Evolutionary conservation across 2,329 filamentous ascomycete species (phyloP).

Genomic region (Alternaria infectoria): DNA sequence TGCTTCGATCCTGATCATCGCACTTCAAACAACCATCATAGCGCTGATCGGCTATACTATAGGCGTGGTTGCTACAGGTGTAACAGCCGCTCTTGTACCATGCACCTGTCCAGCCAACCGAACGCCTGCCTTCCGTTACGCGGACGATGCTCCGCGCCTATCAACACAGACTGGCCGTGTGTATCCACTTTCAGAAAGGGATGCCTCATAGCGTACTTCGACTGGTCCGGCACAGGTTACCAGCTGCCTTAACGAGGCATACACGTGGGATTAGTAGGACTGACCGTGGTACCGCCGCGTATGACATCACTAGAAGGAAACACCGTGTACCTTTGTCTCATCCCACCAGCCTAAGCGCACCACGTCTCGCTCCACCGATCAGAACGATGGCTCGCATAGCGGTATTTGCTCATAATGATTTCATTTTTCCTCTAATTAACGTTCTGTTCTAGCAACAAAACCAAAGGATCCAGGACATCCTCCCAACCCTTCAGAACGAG

Average conservation of each 20-base stretch:
- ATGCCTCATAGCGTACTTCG: background rate
- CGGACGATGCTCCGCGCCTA: background rate
- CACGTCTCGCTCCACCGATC: background rate
- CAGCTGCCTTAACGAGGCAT: slow-evolving; percentile 1
- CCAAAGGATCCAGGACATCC: slow-evolving; percentile 21
- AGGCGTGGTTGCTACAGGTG: background rate
- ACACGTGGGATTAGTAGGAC: slow-evolving; percentile 5
- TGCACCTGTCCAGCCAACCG: background rate
- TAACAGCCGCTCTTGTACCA: background rate
- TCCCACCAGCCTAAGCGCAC: background rate
- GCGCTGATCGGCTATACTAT: background rate
- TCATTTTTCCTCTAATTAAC: slow-evolving; percentile 2
- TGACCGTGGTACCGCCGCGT: background rate
- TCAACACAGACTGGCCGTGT: background rate
- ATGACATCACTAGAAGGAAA: slow-evolving; percentile 11
- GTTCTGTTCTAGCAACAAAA: slow-evolving; percentile 21
- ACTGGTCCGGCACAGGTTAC: background rate
- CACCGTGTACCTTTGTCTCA: background rate
- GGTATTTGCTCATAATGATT: slow-evolving; percentile 2
- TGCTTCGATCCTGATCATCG: background rate
- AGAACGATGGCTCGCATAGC: slow-evolving; percentile 11
- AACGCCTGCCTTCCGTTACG: background rate
- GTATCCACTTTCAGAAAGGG: background rate
- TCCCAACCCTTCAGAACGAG: slow-evolving; percentile 22
- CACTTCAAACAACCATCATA: no score